These are phyloP conservation scores for Obelidium mucronatum DNA, from an alignment of 192 early-diverging fungal species.

Conservation along the genomic window DNA sequence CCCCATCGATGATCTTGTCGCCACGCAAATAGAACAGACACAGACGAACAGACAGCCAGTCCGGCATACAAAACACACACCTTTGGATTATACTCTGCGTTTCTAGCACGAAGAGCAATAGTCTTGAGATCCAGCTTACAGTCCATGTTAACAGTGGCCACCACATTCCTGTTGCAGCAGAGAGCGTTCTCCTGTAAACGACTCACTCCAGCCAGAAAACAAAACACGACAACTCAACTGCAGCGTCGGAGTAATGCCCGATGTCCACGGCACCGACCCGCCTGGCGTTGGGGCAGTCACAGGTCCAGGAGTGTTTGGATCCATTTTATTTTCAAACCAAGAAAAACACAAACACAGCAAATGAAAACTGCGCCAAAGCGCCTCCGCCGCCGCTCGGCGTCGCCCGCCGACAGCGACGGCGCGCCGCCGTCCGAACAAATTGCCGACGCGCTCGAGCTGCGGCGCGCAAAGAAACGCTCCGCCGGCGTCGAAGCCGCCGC, in stretches of 20 bases:
- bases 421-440: background rate
- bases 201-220: too few relatives aligned
- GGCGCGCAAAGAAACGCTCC: background rate
- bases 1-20: too few relatives aligned
- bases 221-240: slow-evolving; percentile 24
- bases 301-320: slow-evolving; percentile 7
- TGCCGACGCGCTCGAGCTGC: slow-evolving; percentile 27
- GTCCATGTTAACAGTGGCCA: slow-evolving; percentile 98
- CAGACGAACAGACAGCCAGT: background rate
- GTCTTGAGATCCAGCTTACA: slow-evolving; percentile 97
- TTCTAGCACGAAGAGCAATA: slow-evolving; percentile 98
- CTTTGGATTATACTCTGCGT: slow-evolving; percentile 99
- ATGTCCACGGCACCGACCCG: slow-evolving; percentile 8
- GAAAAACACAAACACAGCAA: background rate
- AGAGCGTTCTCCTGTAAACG: background rate
- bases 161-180: slow-evolving; percentile 81
- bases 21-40: too few relatives aligned
- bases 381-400: background rate
- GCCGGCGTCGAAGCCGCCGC: slow-evolving; percentile 22
- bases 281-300: slow-evolving; percentile 31
- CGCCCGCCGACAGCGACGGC: background rate
- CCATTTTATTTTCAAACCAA: background rate
- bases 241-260: slow-evolving; percentile 35
- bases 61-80: slow-evolving; percentile 53
- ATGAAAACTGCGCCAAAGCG: background rate